These are phyloP conservation scores for Talaromyces atroroseus DNA, from an alignment of 2,329 filamentous ascomycete genomes.

Conservation along the genomic window DNA sequence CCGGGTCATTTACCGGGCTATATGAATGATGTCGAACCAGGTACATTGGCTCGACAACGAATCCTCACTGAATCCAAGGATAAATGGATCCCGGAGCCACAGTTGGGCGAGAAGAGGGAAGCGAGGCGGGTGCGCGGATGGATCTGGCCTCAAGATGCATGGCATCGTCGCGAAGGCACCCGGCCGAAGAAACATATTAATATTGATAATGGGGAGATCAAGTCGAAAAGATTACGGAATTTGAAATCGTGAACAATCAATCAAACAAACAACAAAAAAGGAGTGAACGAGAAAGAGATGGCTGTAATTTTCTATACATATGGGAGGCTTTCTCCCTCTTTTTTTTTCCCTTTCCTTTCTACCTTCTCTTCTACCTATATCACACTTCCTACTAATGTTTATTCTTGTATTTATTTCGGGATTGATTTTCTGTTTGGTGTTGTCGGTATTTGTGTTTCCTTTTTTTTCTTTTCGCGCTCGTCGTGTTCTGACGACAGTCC, in stretches of 20 bases:
- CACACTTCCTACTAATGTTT: background rate
- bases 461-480: background rate
- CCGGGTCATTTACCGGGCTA: slow-evolving; percentile 52
- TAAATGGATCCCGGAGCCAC: slow-evolving; percentile 57
- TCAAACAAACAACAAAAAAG: background rate
- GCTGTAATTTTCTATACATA: background rate
- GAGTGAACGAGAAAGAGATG: slow-evolving; percentile 3
- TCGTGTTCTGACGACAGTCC: background rate
- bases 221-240: slow-evolving; percentile 34
- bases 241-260: slow-evolving; percentile 12
- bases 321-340: background rate
- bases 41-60: slow-evolving; percentile 52
- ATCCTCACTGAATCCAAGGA: slow-evolving; percentile 51
- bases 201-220: slow-evolving; percentile 11
- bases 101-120: slow-evolving; percentile 55
- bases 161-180: slow-evolving; percentile 51
- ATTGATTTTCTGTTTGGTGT: background rate
- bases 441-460: slow-evolving; percentile 4
- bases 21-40: slow-evolving; percentile 57
- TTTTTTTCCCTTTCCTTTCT: background rate
- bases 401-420: background rate
- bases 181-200: slow-evolving; percentile 19
- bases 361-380: background rate
- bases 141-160: slow-evolving; percentile 57
- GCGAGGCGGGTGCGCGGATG: slow-evolving; percentile 57